Evolutionary conservation across 768 basidiomycete genomes (phyloP), one percentile per base, ranked within the genome.

Genomic region (Lentinula sp.): DNA sequence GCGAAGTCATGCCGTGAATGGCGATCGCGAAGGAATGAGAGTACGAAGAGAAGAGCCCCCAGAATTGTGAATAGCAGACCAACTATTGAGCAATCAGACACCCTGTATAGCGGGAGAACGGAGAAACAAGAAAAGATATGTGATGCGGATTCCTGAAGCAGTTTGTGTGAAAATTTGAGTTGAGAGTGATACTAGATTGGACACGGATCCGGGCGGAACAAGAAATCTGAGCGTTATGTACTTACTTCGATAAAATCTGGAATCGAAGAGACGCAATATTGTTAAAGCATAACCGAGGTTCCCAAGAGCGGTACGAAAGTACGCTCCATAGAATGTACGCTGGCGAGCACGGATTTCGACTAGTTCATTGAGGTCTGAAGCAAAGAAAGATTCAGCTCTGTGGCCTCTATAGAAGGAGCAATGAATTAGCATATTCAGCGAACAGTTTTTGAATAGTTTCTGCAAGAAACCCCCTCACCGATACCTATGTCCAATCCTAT

Each of bases 261-360:
- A 67, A 67, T 93, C 88, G 65, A 94, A 95, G n/a, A 94, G 79
- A 50, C 90, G 84, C 9, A 94, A 76, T 57, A 93, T 82, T 0
- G 90, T 81, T 58, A 93, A 71, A 1, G 88, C 80, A 67, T 89
- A 91, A 0, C 90, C 87, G 2, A 95, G 77, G 60, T 85, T 84
- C 13, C 85, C 84, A 8, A 94, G 76, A 0, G 91, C 91, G 0
- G 86, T 88, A 32, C 91, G 84, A 42, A 79, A 80, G 72, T 93
- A 93, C 13, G 91, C 90, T 15, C 90, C 91, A 57, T 93, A 83
- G 68, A 92, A 93, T 0, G 92, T 94, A 45, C 92, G 80, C 65
- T 90, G 85, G 33, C 91, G 80, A 0, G 92, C 92, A 13, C 92
- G 81, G 16, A 94, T 72, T 69, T 94, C 91, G 23, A 84, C 84